Conservation (phyloP, 2,329 filamentous ascomycete genomes). For the Nemania serpens region DNA sequence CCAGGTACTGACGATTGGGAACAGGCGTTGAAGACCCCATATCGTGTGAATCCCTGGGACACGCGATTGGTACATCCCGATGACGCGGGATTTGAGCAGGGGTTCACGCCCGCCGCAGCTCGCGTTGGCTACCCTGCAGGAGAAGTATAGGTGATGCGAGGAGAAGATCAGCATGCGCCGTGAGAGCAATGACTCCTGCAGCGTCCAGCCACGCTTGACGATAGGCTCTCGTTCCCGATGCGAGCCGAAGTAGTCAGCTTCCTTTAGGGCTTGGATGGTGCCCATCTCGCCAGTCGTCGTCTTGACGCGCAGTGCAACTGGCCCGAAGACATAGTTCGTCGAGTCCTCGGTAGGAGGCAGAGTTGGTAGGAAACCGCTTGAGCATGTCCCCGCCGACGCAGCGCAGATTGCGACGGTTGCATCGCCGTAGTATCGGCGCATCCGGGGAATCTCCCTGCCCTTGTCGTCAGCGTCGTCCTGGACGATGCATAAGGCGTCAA, state of each 20-base stretch:
- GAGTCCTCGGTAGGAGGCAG: constrained; percentile 14
- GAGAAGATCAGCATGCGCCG: constrained; percentile 31
- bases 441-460: constrained; percentile 1
- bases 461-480: constrained; percentile 14
- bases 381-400: constrained; percentile 1
- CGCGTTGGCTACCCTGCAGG: constrained; percentile 27
- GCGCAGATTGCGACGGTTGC: constrained; percentile 10
- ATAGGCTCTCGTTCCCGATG: constrained; percentile 22
- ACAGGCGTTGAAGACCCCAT: constrained; percentile 21
- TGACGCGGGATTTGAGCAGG: constrained; percentile 14
- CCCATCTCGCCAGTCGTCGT: too few relatives aligned
- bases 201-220: constrained; percentile 30
- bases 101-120: constrained; percentile 27
- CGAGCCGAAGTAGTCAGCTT: constrained; percentile 15
- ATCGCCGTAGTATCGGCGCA: constrained; percentile 6
- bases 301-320: constrained; percentile 18
- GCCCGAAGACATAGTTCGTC: constrained; percentile 19
- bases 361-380: neutral
- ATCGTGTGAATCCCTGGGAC: constrained; percentile 24
- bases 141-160: constrained; percentile 27
- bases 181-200: constrained; percentile 31
- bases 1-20: constrained; percentile 26
- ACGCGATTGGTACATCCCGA: constrained; percentile 24
- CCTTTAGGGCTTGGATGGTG: constrained; percentile 18
- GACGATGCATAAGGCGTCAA: too few relatives aligned